Percentiles rank a stretch among this genome's conserved stretches.
Evolutionary conservation across 176 grass and related monocot genomes (phyloP).

Genomic region (Cenchrus purpureus): DNA sequence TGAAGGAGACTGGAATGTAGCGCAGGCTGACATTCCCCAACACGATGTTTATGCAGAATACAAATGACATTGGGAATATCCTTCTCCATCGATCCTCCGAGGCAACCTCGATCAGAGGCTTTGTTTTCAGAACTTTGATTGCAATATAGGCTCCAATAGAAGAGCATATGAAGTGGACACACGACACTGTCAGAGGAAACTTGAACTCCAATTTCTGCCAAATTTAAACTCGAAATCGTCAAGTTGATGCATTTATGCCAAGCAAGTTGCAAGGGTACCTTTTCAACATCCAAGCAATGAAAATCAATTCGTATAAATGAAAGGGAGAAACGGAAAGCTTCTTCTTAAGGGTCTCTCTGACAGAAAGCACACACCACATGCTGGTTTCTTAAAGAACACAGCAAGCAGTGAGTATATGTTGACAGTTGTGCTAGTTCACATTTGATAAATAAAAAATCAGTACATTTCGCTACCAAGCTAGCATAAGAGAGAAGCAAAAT

Average conservation of each 20-base stretch:
- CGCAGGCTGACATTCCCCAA: constrained; percentile 91
- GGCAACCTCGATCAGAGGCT: constrained; percentile 91
- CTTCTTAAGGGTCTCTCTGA: constrained; percentile 6
- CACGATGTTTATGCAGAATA: constrained; percentile 98
- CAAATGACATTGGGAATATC: constrained; percentile 99
- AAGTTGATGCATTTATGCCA: background rate
- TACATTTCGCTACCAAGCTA: background rate
- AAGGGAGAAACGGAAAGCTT: constrained; percentile 9
- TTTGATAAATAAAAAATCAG: background rate
- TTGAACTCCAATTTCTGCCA: constrained; percentile 93
- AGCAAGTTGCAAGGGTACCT: background rate
- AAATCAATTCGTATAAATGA: background rate
- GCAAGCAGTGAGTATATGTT: background rate
- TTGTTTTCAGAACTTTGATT: constrained; percentile 81
- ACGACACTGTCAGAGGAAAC: constrained; percentile 93
- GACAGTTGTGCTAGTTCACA: background rate
- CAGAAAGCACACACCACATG: constrained; percentile 11
- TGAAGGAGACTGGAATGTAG: constrained; percentile 95
- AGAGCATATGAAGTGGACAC: constrained; percentile 97
- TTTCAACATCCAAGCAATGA: constrained; percentile 17
- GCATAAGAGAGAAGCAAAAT: background rate
- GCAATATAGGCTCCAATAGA: constrained; percentile 81
- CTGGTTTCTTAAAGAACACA: constrained; percentile 29
- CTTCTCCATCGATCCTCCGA: constrained; percentile 86
- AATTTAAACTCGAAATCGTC: background rate